A percentile compares a stretch with the other conserved stretches of the same genome.
phyloP scores from a whole-genome alignment of 169 alveolate genomes.

The Plasmodium knowlesi region DNA sequence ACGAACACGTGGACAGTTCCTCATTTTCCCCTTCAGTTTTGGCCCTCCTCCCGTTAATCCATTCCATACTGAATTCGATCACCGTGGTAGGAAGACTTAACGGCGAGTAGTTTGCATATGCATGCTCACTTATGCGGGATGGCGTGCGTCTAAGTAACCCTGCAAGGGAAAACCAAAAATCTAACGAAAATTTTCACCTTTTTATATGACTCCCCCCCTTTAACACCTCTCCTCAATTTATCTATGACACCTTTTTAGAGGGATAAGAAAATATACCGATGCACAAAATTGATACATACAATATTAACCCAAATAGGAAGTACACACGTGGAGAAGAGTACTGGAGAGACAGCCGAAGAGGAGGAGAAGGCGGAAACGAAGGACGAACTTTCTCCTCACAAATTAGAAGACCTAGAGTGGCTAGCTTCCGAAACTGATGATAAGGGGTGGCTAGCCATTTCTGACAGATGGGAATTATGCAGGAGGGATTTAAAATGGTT shows the following conservation, averaged over 20 bases:
- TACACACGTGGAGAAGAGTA: conserved; percentile 7
- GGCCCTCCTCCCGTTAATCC: conserved; percentile 61
- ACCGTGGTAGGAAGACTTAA: conserved; percentile 41
- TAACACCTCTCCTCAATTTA: background rate
- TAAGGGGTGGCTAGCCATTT: conserved; percentile 69
- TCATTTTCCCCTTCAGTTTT: conserved; percentile 33
- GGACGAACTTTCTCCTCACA: conserved; percentile 22
- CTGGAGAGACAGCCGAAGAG: background rate
- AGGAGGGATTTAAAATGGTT: conserved; percentile 63
- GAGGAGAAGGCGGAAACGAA: background rate
- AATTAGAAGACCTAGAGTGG: conserved; percentile 72
- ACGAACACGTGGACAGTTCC: background rate
- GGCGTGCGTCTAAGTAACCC: background rate
- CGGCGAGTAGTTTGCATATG: background rate
- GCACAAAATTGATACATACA: conserved; percentile 49
- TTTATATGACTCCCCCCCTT: background rate
- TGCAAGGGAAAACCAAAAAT: background rate
- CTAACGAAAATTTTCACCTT: background rate
- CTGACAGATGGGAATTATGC: conserved; percentile 73
- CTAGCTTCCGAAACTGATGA: conserved; percentile 64
- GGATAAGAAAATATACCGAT: conserved; percentile 59
- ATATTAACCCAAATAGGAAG: conserved; percentile 22
- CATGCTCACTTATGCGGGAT: background rate
- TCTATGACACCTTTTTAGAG: conserved; percentile 29
- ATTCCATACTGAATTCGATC: conserved; percentile 40